Evolutionary conservation across 352 stramenopile genomes (phyloP).

Genomic region (Phytopythium aichiense): DNA sequence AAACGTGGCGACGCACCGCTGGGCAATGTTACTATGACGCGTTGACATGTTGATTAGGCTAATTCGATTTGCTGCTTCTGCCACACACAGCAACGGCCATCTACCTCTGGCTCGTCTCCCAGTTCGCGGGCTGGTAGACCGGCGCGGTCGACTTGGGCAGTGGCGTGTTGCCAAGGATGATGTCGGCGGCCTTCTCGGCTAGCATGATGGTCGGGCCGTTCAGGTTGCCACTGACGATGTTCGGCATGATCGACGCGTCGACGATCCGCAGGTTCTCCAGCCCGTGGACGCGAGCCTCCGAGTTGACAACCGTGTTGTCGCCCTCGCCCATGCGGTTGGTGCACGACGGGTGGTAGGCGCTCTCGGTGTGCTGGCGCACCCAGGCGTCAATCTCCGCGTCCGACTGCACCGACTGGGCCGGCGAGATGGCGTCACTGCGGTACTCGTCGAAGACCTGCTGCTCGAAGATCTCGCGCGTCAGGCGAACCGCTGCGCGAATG

Average conservation of each 20-base stretch:
- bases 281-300: constrained; percentile 80
- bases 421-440: constrained; percentile 75
- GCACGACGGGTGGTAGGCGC: constrained; percentile 87
- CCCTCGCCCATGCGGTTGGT: constrained; percentile 86
- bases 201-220: constrained; percentile 94
- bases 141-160: constrained; percentile 69
- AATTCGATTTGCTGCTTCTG: background rate
- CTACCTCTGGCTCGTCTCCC: constrained; percentile 70
- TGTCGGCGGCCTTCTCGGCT: constrained; percentile 91
- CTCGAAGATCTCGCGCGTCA: constrained; percentile 87
- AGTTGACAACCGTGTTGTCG: constrained; percentile 88
- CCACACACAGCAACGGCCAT: background rate
- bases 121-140: constrained; percentile 72
- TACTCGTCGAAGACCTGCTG: constrained; percentile 83
- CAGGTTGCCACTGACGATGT: constrained; percentile 93
- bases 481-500: constrained; percentile 67
- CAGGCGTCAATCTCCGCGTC: constrained; percentile 82
- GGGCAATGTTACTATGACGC: too few species aligned
- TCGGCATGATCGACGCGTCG: constrained; percentile 93
- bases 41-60: background rate
- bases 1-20: too few species aligned
- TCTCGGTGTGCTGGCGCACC: constrained; percentile 81
- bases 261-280: constrained; percentile 87
- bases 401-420: constrained; percentile 48
- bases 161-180: constrained; percentile 78